phyloP scores from a whole-genome alignment of 768 basidiomycete genomes.

The Psilocybe tampanensis region DNA sequence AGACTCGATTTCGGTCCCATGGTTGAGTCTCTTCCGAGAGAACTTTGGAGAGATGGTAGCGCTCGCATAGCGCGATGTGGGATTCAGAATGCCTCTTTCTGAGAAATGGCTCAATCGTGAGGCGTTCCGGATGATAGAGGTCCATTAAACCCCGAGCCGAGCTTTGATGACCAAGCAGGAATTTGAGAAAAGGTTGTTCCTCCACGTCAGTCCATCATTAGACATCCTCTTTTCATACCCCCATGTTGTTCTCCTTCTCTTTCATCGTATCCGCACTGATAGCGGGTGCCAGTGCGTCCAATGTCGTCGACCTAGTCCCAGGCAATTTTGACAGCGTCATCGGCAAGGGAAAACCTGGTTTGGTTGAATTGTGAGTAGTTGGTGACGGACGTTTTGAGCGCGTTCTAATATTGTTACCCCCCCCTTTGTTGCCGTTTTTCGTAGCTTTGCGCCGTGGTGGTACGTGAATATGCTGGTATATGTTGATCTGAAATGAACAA shows the following conservation, averaged over 20 bases:
- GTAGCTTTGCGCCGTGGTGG: slow-evolving; percentile 90
- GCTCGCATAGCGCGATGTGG: slow-evolving; percentile 3
- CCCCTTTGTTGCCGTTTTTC: background rate
- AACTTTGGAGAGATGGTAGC: background rate
- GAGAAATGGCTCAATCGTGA: background rate
- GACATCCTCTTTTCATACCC: slow-evolving; percentile 26
- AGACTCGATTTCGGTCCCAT: slow-evolving; percentile 1
- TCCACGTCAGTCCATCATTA: slow-evolving; percentile 33
- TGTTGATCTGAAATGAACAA: slow-evolving; percentile 2
- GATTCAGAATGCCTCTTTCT: background rate
- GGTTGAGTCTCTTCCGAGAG: background rate
- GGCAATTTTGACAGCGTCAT: slow-evolving; percentile 76
- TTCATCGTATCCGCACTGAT: slow-evolving; percentile 59
- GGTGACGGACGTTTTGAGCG: background rate
- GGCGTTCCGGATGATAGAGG: background rate
- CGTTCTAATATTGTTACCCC: background rate
- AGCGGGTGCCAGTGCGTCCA: slow-evolving; percentile 66
- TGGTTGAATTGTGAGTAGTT: slow-evolving; percentile 91
- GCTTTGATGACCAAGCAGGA: slow-evolving; percentile 36
- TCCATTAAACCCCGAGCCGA: slow-evolving; percentile 11
- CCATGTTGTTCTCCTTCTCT: slow-evolving; percentile 62
- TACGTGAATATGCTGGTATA: slow-evolving; percentile 33
- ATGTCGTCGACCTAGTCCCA: slow-evolving; percentile 79
- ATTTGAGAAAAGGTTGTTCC: slow-evolving; percentile 20
- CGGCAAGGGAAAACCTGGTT: slow-evolving; percentile 79